A percentile compares a stretch with the other conserved stretches of the same genome.
These are phyloP conservation scores for Gracilariopsis chorda DNA, from an alignment of 23 red algal species.

Conservation along the genomic window DNA sequence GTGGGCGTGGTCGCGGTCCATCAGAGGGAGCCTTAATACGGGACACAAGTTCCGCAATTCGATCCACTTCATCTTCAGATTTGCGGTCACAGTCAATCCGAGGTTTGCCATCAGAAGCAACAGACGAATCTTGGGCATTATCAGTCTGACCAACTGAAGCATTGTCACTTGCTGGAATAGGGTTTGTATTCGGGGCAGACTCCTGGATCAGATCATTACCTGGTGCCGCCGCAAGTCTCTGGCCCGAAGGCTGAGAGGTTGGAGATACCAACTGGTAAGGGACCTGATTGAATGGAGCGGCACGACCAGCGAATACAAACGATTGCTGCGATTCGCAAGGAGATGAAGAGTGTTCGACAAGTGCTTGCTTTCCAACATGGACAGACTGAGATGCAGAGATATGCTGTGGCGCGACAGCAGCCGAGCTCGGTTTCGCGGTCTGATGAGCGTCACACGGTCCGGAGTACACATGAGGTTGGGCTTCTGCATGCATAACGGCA, in stretches of 20 bases:
- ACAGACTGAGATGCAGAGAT: not conserved
- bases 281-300: no score
- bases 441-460: not conserved
- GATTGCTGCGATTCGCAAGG: not conserved
- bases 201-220: not conserved
- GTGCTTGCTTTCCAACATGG: not conserved
- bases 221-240: not conserved
- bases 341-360: not conserved
- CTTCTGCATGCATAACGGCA: no score
- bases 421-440: not conserved
- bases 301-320: not conserved
- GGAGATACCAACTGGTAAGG: not conserved
- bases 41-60: constrained; percentile 1
- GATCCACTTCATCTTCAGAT: not conserved
- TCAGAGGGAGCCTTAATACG: not conserved
- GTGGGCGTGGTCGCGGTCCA: constrained; percentile 5
- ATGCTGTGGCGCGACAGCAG: not conserved
- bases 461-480: not conserved
- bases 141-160: not conserved
- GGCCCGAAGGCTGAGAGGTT: not conserved
- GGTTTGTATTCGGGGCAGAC: not conserved
- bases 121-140: not conserved
- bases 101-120: no score
- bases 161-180: not conserved
- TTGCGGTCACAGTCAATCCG: not conserved